Percentiles rank a stretch among this genome's conserved stretches.
phyloP scores from a whole-genome alignment of 176 grass and related monocot genomes.

The Eragrostis curvula region DNA sequence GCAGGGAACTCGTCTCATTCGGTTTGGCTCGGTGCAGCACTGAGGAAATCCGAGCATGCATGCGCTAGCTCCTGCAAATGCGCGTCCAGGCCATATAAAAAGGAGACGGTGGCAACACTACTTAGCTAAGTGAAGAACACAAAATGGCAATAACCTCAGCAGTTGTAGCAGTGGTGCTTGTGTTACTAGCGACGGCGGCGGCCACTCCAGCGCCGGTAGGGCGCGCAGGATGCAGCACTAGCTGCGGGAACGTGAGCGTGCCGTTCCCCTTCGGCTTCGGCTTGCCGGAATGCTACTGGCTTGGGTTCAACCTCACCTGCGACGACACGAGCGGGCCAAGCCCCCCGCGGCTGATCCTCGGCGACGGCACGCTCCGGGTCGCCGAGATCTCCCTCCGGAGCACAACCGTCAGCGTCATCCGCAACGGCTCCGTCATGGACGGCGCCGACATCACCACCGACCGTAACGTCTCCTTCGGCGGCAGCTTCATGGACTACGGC shows the following conservation, averaged over 20 bases:
- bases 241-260: conserved; percentile 21
- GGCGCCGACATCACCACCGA: conserved; percentile 1
- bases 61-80: too few species aligned
- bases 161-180: too few species aligned
- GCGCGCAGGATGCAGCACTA: conserved; percentile 8
- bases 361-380: conserved; percentile 34
- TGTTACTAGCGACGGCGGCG: background rate
- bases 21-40: too few species aligned
- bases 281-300: conserved; percentile 22
- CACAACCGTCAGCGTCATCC: background rate
- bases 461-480: conserved; percentile 15
- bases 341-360: conserved; percentile 30
- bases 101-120: too few species aligned
- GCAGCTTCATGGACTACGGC: background rate
- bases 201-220: background rate
- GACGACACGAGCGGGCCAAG: background rate
- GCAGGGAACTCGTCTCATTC: too few species aligned
- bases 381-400: background rate
- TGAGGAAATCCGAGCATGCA: too few species aligned
- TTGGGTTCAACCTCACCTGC: conserved; percentile 52
- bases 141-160: background rate
- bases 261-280: conserved; percentile 44
- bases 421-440: conserved; percentile 4
- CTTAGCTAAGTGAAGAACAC: too few species aligned
- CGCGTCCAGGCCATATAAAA: too few species aligned